Evolutionary conservation across 1,284 basidiomycete species (phyloP), one percentile per base, ranked within the genome.

Genomic region (Trichosporon ovoides): DNA sequence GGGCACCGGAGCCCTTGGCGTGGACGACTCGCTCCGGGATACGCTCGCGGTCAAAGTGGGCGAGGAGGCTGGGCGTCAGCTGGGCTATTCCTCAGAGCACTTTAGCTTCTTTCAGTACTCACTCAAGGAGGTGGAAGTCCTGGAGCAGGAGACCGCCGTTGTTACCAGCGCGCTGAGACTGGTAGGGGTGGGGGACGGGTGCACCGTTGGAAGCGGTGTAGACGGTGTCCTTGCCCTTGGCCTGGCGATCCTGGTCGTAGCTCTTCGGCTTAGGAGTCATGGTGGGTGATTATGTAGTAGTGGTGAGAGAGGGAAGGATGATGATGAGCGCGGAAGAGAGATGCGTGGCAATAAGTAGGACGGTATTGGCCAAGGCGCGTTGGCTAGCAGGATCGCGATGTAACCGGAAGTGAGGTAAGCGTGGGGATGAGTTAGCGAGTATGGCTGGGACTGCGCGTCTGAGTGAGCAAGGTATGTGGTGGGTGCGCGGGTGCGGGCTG

Each of bases 21-120:
- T 79, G 78, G 24, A 75, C 89, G 55, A 93, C 88, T 77, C 91
- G 89, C 83, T 95, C 93, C 22, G 93, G 93, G 73, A 97, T 94
- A 48, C 93, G 87, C 81, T 96, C 92, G 57, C 90, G 85, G 78
- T 90, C 89, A 71, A 95, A 94, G 82, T 94, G 91, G 40, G 89
- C 86, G 65, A 95, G 83, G 57, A 89, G 81, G 78, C 43, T 94
- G 38, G 43, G 3, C 34, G 52, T 38, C 19, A 9, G 24, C 14
- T 31, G 9, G 9, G 22, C n/a, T n/a, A n/a, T n/a, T n/a, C n/a
- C n/a, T n/a, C n/a, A n/a, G n/a, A n/a, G n/a, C n/a, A n/a, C n/a
- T 16, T 20, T n/a, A 35, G 31, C 18, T 16, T 28, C 51, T 38
- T 19, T n/a, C n/a, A n/a, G 10, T 3, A 55, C 55, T 40, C 38